Conservation (phyloP, 495 filamentous ascomycete genomes). For the Lasiosphaeria miniovina region DNA sequence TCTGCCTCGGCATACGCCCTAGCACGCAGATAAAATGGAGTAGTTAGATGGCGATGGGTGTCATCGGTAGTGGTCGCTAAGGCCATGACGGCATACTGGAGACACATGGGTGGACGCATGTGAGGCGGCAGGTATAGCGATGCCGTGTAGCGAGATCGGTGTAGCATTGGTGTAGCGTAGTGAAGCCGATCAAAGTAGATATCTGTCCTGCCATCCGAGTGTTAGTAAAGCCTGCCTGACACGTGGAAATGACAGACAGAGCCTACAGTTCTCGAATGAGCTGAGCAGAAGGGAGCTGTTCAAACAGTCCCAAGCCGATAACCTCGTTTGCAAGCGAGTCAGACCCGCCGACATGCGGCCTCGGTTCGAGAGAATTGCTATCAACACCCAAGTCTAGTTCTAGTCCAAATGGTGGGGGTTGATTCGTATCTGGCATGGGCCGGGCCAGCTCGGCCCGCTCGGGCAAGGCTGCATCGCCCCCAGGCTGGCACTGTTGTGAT, state of each 20-base stretch:
- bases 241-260: not conserved
- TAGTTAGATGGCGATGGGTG: not conserved
- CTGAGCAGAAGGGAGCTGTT: constrained; percentile 6
- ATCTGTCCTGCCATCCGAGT: not conserved
- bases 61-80: not conserved
- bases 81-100: constrained; percentile 10
- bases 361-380: not conserved
- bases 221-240: not conserved
- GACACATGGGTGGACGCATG: constrained; percentile 9
- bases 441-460: not conserved
- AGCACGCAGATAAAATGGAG: constrained; percentile 13
- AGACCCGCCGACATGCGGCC: not conserved
- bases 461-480: not conserved
- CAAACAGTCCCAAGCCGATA: constrained; percentile 5
- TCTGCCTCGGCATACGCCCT: constrained; percentile 13
- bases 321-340: constrained; percentile 1
- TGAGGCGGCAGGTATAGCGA: constrained; percentile 8
- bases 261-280: constrained; percentile 8
- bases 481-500: not conserved
- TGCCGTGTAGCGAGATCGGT: constrained; percentile 7
- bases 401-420: not conserved
- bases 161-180: constrained; percentile 8
- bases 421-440: not conserved
- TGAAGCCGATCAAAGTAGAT: constrained; percentile 11
- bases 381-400: not conserved